Conservation (phyloP, 805 yeast species). For the Yamadazyma akitaensis region DNA sequence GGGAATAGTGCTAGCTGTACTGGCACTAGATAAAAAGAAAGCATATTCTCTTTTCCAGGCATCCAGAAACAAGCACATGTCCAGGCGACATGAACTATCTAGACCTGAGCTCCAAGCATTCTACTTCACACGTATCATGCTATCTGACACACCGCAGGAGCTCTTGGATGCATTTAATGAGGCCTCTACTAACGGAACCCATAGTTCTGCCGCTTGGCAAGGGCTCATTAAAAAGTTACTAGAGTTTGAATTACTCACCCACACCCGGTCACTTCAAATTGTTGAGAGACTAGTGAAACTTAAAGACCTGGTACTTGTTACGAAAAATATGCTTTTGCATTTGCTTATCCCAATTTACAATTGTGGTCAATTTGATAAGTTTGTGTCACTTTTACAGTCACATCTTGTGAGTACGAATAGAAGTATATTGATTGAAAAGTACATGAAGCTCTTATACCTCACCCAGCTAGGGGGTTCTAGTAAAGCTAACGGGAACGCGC, state of each 20-base stretch:
- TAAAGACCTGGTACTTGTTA: slow-evolving; percentile 21
- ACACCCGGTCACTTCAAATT: slow-evolving; percentile 24
- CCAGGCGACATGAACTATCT: slow-evolving; percentile 21
- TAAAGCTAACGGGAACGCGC: too few relatives aligned
- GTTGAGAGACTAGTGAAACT: slow-evolving; percentile 23
- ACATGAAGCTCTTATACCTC: slow-evolving; percentile 23
- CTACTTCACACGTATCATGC: slow-evolving; percentile 23
- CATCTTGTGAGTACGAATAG: not conserved
- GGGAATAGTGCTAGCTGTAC: slow-evolving; percentile 35
- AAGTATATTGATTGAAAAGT: slow-evolving; percentile 25
- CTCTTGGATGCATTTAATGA: slow-evolving; percentile 33
- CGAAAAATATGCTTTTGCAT: slow-evolving; percentile 29
- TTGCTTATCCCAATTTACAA: slow-evolving; percentile 28
- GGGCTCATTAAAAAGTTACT: slow-evolving; percentile 30
- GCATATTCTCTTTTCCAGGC: slow-evolving; percentile 22
- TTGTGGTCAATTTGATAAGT: slow-evolving; percentile 9
- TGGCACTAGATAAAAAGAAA: slow-evolving; percentile 21
- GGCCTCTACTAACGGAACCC: slow-evolving; percentile 20
- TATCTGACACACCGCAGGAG: slow-evolving; percentile 34
- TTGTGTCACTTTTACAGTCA: slow-evolving; percentile 12
- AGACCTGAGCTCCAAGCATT: slow-evolving; percentile 21
- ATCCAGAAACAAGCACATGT: slow-evolving; percentile 5
- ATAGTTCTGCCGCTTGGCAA: slow-evolving; percentile 33
- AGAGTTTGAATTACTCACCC: slow-evolving; percentile 31
- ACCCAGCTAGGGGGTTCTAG: not conserved